Evolutionary conservation across 257 asterid genomes (phyloP), one percentile per base, ranked within the genome.

Genomic region (Anisodus acutangulus): DNA sequence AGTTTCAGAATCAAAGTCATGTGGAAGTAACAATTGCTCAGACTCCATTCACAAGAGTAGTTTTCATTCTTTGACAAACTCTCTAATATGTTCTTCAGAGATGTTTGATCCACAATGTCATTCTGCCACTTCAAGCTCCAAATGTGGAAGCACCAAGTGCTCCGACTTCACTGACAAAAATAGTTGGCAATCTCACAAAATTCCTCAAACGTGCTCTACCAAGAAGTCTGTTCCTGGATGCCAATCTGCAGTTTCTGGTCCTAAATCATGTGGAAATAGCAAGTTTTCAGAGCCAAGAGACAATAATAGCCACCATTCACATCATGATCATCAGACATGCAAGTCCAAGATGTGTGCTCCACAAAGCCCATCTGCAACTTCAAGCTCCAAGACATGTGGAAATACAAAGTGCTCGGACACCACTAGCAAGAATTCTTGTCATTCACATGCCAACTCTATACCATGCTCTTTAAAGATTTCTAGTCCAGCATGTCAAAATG

Each of bases 251-350:
- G 45, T 74, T 74, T 74, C 81, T 11, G 60, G 62, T 13, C 57
- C 81, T 76, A 76, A 76, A 51, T 72, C 80, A 72, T 76, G 81
- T 76, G 81, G 26, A 51, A 22, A 72, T 19, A 72, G 63, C 63
- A 76, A 12, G 63, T 76, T 45, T 51, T 76, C 63, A 12, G 63
- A 51, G 12, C 3, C 13, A 0, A 49, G 0, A 76, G 63, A 76
- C 63, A 51, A 76, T 13, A 53, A 8, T 78, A 78, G 10, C 26
- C 26, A 3, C 15, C 26, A 3, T 13, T 26, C 81, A 53, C 81
- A 78, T 78, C 41, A 22, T 9, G 49, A 53, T 78, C 26, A 31
- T 53, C 81, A 78, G 53, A 78, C 47, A 26, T 78, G 64, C 49
- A 9, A 0, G 31, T 53, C 81, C 54, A 58, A 49, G 87, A 22